Conservation (phyloP, 257 asterid species). For the Ilex aquifolium region DNA sequence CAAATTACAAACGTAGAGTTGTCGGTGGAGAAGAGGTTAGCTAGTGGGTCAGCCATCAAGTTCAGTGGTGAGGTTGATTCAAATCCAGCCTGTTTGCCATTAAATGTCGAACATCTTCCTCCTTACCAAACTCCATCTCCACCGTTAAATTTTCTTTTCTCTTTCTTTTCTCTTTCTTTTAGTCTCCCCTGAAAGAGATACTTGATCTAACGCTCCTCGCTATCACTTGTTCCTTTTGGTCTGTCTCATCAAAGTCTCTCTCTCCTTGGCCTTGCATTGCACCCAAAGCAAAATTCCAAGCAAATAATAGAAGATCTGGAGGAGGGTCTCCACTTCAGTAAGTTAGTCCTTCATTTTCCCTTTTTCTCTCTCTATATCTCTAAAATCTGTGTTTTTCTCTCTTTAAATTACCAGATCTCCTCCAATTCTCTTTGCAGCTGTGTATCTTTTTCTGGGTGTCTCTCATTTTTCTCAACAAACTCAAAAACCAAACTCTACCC, state of each 20-base stretch:
- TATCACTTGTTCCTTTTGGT: too few species aligned
- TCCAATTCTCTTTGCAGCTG: neutral
- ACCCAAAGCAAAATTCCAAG: slow-evolving; percentile 16
- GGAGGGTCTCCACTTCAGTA: slow-evolving; percentile 3
- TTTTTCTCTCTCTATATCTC: neutral
- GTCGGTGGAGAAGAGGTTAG: neutral
- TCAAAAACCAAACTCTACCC: too few species aligned
- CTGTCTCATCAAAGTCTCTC: neutral
- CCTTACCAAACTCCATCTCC: slow-evolving; percentile 15
- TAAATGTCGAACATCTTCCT: slow-evolving; percentile 6
- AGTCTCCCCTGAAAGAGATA: slow-evolving; percentile 19
- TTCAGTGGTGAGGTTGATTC: slow-evolving; percentile 31
- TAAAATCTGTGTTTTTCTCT: neutral
- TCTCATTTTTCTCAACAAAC: too few species aligned
- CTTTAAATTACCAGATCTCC: neutral
- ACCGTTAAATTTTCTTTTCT: slow-evolving; percentile 12
- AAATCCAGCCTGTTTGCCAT: slow-evolving; percentile 30
- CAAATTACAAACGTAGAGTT: neutral
- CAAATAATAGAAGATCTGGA: neutral
- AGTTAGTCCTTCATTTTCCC: neutral
- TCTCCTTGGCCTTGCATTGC: slow-evolving; percentile 21
- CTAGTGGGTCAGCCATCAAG: slow-evolving; percentile 20
- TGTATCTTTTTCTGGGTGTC: slow-evolving; percentile 1
- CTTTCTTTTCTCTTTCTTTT: neutral
- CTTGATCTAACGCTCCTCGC: slow-evolving; percentile 21